Conservation (phyloP, 148 eudicot species). For the Gaultheria prostrata region DNA sequence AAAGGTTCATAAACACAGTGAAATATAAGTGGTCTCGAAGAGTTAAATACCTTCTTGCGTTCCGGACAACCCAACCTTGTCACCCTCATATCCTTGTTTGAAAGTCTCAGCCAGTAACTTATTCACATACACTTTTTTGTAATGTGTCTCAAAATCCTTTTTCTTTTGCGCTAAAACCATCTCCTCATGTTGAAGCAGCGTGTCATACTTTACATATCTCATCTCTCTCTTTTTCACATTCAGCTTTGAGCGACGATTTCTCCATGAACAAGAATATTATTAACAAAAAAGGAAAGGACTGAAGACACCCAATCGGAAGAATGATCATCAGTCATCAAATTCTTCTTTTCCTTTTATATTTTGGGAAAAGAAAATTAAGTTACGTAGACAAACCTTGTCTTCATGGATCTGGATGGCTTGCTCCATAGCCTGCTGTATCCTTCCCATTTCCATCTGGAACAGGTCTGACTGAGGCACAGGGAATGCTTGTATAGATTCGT, state of each 20-base stretch:
- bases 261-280: conserved; percentile 24
- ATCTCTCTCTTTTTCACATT: conserved; percentile 45
- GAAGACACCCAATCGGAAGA: too few relatives aligned
- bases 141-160: conserved; percentile 28
- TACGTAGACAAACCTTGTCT: conserved; percentile 37
- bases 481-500: conserved; percentile 12
- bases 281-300: not conserved
- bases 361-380: not conserved
- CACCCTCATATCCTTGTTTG: not conserved
- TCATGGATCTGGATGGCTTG: conserved; percentile 30
- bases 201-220: conserved; percentile 45
- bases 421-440: conserved; percentile 26
- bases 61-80: not conserved
- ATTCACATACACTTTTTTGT: conserved; percentile 29
- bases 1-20: not conserved
- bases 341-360: not conserved
- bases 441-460: conserved; percentile 38
- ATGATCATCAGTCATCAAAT: not conserved
- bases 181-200: conserved; percentile 34
- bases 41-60: conserved; percentile 19
- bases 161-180: conserved; percentile 27
- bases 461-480: conserved; percentile 24
- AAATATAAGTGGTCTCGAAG: not conserved
- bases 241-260: conserved; percentile 33
- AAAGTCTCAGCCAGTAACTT: conserved; percentile 37